Conservation (phyloP, 495 filamentous ascomycete genomes). For the Amphirosellinia nigrospora region DNA sequence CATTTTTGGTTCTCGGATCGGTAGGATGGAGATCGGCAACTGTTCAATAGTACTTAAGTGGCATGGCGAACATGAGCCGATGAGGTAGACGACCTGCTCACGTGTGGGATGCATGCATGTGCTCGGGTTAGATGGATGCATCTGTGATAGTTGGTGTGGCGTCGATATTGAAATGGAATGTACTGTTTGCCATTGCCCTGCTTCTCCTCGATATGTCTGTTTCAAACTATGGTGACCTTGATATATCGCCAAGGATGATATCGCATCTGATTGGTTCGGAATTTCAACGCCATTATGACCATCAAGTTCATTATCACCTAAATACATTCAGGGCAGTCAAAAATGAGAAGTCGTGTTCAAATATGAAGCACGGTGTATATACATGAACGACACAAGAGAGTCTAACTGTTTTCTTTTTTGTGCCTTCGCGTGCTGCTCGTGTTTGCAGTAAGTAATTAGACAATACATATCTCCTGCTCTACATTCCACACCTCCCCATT, state of each 20-base stretch:
- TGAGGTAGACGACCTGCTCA: neutral
- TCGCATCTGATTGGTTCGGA: neutral
- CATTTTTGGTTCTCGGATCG: neutral
- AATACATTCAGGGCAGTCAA: neutral
- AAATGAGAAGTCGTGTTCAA: neutral
- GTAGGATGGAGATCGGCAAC: neutral
- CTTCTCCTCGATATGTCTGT: neutral
- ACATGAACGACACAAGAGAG: too few relatives aligned
- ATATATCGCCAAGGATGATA: neutral
- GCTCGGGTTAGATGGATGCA: neutral
- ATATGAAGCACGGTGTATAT: constrained; percentile 1
- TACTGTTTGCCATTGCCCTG: constrained; percentile 4
- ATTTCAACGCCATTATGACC: neutral
- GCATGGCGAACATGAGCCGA: neutral
- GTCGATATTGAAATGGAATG: constrained; percentile 20
- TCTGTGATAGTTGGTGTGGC: neutral
- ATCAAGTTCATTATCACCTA: neutral
- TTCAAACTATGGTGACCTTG: neutral
- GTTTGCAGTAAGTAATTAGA: neutral
- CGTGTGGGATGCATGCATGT: neutral
- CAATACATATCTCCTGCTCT: neutral
- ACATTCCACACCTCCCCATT: neutral
- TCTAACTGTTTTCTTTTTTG: neutral
- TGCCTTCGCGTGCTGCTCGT: neutral
- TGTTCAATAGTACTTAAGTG: constrained; percentile 1